A percentile compares a stretch with the other conserved stretches of the same genome.
phyloP scores from a whole-genome alignment of 2,329 filamentous ascomycete species.

The Diaporthe caulivora region DNA sequence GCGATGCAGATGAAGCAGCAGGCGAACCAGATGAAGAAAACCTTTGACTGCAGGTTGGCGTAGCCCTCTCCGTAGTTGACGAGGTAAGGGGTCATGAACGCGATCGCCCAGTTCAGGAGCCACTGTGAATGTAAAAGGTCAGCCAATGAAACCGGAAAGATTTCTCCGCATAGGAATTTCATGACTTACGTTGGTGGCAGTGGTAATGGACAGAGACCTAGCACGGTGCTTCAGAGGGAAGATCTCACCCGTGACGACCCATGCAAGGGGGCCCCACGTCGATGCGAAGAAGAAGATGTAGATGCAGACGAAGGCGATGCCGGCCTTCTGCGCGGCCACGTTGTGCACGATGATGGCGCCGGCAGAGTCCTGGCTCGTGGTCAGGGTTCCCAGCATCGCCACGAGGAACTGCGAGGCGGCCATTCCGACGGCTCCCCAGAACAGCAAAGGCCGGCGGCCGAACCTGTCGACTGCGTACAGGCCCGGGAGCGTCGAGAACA shows the following conservation, averaged over 20 bases:
- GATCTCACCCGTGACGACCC: slow-evolving; percentile 72
- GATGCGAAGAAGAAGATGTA: slow-evolving; percentile 83
- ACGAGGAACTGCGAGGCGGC: slow-evolving; percentile 70
- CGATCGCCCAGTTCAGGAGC: slow-evolving; percentile 83
- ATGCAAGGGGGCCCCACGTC: slow-evolving; percentile 72
- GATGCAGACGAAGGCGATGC: slow-evolving; percentile 74
- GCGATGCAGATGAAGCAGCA: slow-evolving; percentile 78
- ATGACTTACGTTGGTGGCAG: slow-evolving; percentile 71
- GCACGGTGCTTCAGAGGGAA: slow-evolving; percentile 74
- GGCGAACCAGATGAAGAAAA: slow-evolving; percentile 84
- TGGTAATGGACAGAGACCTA: slow-evolving; percentile 75
- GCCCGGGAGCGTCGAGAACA: slow-evolving; percentile 33
- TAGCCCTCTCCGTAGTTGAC: slow-evolving; percentile 79
- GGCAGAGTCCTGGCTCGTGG: slow-evolving; percentile 61
- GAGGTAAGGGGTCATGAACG: slow-evolving; percentile 84
- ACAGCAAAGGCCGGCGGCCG: slow-evolving; percentile 73
- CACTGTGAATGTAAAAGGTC: slow-evolving; percentile 53
- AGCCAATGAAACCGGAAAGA: not conserved
- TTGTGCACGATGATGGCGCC: slow-evolving; percentile 65
- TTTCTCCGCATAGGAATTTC: not conserved
- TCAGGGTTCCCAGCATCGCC: slow-evolving; percentile 68
- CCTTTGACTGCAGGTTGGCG: slow-evolving; percentile 79
- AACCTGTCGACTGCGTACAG: slow-evolving; percentile 66
- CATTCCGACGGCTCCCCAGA: slow-evolving; percentile 78
- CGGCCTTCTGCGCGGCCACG: slow-evolving; percentile 64